phyloP scores from a whole-genome alignment of 495 filamentous ascomycete genomes.

The Xylaria nigripes region DNA sequence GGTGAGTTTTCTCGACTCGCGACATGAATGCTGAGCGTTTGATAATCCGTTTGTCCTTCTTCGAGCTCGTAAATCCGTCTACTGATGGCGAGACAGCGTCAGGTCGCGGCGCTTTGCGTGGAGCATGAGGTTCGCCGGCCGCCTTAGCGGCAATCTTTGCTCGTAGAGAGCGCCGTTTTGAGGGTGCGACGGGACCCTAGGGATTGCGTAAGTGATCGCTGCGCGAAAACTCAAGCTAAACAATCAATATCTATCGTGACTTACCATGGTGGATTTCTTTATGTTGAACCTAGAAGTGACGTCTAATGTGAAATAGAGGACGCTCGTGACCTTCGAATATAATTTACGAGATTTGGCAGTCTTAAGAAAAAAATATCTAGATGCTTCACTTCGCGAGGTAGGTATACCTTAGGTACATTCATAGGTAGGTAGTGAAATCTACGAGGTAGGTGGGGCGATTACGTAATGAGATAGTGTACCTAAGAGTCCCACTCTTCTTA shows the following conservation, averaged over 20 bases:
- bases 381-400: too few species aligned
- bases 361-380: too few species aligned
- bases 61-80: conserved; percentile 52
- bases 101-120: conserved; percentile 35
- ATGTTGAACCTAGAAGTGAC: neutral
- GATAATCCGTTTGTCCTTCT: conserved; percentile 68
- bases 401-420: too few species aligned
- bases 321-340: neutral
- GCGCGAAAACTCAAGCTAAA: neutral
- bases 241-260: neutral
- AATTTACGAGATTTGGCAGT: neutral
- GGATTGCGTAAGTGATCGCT: conserved; percentile 14
- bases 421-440: too few species aligned
- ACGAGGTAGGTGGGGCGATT: too few species aligned
- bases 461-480: too few species aligned
- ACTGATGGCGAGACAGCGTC: conserved; percentile 25
- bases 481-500: too few species aligned
- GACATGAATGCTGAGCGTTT: conserved; percentile 69
- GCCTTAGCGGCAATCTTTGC: conserved; percentile 27
- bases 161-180: conserved; percentile 40
- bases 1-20: conserved; percentile 57
- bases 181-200: conserved; percentile 36
- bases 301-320: neutral
- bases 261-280: conserved; percentile 7
- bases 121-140: conserved; percentile 22